Evolutionary conservation across 805 yeast species (phyloP).

Genomic region (Metschnikowia noctiluminum): DNA sequence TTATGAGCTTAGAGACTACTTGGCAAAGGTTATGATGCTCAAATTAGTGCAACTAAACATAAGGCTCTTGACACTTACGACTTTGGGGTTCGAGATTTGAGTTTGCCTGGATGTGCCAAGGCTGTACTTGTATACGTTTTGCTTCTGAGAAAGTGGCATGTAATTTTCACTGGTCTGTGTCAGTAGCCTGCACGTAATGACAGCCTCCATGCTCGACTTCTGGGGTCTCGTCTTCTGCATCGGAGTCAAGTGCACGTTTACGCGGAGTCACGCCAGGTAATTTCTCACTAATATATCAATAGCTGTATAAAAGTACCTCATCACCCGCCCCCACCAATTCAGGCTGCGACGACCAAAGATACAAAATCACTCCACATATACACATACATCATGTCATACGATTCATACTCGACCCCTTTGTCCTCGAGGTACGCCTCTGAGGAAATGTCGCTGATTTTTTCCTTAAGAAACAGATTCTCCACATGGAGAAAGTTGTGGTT

Average conservation of each 20-base stretch:
- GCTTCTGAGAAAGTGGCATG: too few relatives aligned
- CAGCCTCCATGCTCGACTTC: background rate
- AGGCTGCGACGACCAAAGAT: too few relatives aligned
- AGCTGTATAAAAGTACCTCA: background rate
- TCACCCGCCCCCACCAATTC: background rate
- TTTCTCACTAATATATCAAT: conserved; percentile 2
- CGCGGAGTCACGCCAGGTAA: conserved; percentile 7
- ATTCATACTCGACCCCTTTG: conserved; percentile 86
- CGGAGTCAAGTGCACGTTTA: conserved; percentile 8
- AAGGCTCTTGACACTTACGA: too few relatives aligned
- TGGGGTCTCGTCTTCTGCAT: background rate
- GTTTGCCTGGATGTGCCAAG: too few relatives aligned
- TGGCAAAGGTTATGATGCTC: too few relatives aligned
- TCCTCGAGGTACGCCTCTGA: conserved; percentile 97
- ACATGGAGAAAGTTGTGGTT: conserved; percentile 99
- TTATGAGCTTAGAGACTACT: too few relatives aligned
- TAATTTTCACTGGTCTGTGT: too few relatives aligned
- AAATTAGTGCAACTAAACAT: too few relatives aligned
- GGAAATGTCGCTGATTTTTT: conserved; percentile 93
- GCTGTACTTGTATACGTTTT: too few relatives aligned
- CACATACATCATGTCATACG: conserved; percentile 40
- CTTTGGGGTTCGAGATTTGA: too few relatives aligned
- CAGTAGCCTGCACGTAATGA: too few relatives aligned
- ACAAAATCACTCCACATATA: too few relatives aligned
- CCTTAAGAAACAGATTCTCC: conserved; percentile 88